phyloP scores from a whole-genome alignment of 805 yeast species.

The Candida qinlingensis region DNA sequence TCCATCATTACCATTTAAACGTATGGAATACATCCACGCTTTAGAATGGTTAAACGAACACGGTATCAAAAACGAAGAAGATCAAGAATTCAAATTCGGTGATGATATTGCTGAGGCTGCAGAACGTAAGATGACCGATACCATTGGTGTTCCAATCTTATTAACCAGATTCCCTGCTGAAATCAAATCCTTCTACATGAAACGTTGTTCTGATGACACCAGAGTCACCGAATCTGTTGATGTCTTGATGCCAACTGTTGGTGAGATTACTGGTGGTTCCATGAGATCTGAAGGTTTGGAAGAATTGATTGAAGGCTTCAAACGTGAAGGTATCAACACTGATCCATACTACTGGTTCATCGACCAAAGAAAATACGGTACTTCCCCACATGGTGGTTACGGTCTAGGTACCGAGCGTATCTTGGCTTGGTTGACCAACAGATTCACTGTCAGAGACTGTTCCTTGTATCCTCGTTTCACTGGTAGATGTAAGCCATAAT shows the following conservation, averaged over 20 bases:
- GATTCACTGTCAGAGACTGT: slow-evolving; percentile 98
- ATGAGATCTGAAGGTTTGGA: slow-evolving; percentile 88
- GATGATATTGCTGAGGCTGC: slow-evolving; percentile 99
- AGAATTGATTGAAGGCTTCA: slow-evolving; percentile 84
- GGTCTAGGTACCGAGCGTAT: slow-evolving; percentile 98
- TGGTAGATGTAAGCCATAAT: slow-evolving; percentile 93
- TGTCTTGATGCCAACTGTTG: slow-evolving; percentile 98
- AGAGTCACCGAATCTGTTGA: slow-evolving; percentile 98
- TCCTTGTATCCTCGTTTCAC: slow-evolving; percentile 95
- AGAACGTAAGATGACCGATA: slow-evolving; percentile 97
- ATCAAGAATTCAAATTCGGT: slow-evolving; percentile 88
- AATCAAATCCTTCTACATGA: slow-evolving; percentile 97
- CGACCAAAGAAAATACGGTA: slow-evolving; percentile 94
- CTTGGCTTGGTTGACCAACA: slow-evolving; percentile 95
- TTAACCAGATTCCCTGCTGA: slow-evolving; percentile 94
- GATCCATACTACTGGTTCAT: slow-evolving; percentile 91
- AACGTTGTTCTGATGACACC: slow-evolving; percentile 81
- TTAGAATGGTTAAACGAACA: slow-evolving; percentile 95
- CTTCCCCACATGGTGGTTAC: slow-evolving; percentile 98
- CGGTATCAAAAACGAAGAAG: slow-evolving; percentile 91
- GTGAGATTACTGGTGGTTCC: slow-evolving; percentile 98
- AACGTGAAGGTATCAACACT: slow-evolving; percentile 79
- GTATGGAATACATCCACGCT: slow-evolving; percentile 89
- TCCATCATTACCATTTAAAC: slow-evolving; percentile 81
- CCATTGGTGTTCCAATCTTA: slow-evolving; percentile 86